Base-by-base conservation (phyloP, 1,139 yeast species). In the Pichia sp. region DNA sequence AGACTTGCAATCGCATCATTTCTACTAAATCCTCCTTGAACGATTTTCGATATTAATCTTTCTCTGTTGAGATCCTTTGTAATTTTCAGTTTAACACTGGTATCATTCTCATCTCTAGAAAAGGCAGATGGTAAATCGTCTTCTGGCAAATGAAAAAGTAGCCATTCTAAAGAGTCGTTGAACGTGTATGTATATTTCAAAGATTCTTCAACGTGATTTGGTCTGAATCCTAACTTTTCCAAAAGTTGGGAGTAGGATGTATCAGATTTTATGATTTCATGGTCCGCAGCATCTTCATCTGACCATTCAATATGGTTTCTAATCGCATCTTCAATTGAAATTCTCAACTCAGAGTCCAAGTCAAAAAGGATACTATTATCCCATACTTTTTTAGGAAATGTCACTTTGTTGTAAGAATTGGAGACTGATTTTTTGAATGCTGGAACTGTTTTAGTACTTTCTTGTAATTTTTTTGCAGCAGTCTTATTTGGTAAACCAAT, bases 131-230 rank as follows among this genome's bases (percentile, higher is more conserved):
- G 98, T 39, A 92, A 66, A 58, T 92, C 98, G 58, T 88, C 97
- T 56, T 90, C 97, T 0, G 97, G 97, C 3, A 90, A 74, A 57
- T 90, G 94, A 54, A 90, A 81, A 11, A 90, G 64, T 27, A 90
- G 71, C 86, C 95, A 92, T 44, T 92, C 94, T 35, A 86, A 64
- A 2, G 85, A 75, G 44, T 73, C 77, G 0, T 66, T 65, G 38
- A 81, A 80, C 0, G 72, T 58, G 2, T 63, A 53, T 3, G 87
- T 75, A 55, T 84, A 84, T 35, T 69, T 65, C 44, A 85, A 65
- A 0, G 97, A 79, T 56, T 92, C 97, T 4, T 67, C 64, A 1
- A 84, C 77, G 57, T 90, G 97, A 2, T 74, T 59, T 36, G 65
- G 63, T 49, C 92, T 73, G 56, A 92, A 92, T 0, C 95, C 95